These are phyloP conservation scores for Chenopodium quinoa DNA, from an alignment of 148 eudicot species.

Conservation along the genomic window DNA sequence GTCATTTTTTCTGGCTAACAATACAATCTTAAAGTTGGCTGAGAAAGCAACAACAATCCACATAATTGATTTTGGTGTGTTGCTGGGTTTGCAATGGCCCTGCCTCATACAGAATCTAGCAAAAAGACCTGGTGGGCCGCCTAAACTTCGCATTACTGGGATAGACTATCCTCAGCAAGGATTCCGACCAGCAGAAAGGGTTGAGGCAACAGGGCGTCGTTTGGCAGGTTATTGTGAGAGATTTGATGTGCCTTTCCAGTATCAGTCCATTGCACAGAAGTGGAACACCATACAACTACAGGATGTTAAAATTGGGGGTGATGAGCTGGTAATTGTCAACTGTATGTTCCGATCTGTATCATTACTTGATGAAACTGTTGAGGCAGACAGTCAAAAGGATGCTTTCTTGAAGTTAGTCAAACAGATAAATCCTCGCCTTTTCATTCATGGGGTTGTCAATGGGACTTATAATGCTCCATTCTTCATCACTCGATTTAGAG, in stretches of 20 bases:
- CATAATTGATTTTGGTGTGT: slow-evolving; percentile 44
- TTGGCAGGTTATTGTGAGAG: slow-evolving; percentile 46
- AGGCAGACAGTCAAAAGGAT: slow-evolving; percentile 47
- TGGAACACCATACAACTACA: slow-evolving; percentile 40
- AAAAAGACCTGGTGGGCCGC: slow-evolving; percentile 33
- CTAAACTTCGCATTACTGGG: slow-evolving; percentile 45
- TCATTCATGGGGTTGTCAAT: slow-evolving; percentile 47
- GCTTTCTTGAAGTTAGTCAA: slow-evolving; percentile 40
- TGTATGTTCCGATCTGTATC: slow-evolving; percentile 38
- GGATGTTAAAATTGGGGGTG: slow-evolving; percentile 34
- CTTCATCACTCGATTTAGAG: slow-evolving; percentile 54
- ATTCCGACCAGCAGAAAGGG: slow-evolving; percentile 43
- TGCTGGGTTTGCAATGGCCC: slow-evolving; percentile 46
- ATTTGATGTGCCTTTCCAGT: slow-evolving; percentile 45
- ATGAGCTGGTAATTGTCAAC: slow-evolving; percentile 48
- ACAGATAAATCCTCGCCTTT: slow-evolving; percentile 46
- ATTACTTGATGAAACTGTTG: slow-evolving; percentile 45
- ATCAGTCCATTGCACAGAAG: slow-evolving; percentile 34
- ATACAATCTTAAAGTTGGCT: slow-evolving; percentile 24
- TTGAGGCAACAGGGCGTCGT: slow-evolving; percentile 48
- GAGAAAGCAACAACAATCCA: slow-evolving; percentile 37
- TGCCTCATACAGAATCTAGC: slow-evolving; percentile 39
- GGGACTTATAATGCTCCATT: slow-evolving; percentile 56
- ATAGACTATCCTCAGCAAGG: slow-evolving; percentile 50
- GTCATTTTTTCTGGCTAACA: slow-evolving; percentile 30